A percentile compares a stretch with the other conserved stretches of the same genome.
Conservation (phyloP, 2,329 filamentous ascomycete species). For the Aspergillus melleus region DNA sequence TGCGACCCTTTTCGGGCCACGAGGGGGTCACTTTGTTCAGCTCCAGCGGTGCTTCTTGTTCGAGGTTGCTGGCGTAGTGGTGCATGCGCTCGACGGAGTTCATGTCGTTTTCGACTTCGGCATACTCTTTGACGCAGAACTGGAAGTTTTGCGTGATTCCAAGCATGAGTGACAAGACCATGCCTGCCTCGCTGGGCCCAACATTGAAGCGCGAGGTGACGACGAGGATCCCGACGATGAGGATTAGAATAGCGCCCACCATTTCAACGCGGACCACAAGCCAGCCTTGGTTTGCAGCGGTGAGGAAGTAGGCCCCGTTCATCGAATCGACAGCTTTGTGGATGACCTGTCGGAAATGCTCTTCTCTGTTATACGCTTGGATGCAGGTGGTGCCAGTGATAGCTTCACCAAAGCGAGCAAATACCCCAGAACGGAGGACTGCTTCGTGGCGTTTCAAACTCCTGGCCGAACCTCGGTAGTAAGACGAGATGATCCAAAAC, state of each 20-base stretch:
- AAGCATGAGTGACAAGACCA: conserved; percentile 91
- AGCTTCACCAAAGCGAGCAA: conserved; percentile 88
- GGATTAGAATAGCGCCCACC: conserved; percentile 81
- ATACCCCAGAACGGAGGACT: conserved; percentile 81
- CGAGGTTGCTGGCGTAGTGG: conserved; percentile 83
- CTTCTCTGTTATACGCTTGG: conserved; percentile 80
- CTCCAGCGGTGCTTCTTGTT: conserved; percentile 84
- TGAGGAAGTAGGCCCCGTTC: conserved; percentile 92
- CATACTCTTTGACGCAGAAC: conserved; percentile 89
- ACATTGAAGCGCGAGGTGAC: conserved; percentile 88
- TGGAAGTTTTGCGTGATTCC: conserved; percentile 94
- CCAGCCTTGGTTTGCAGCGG: conserved; percentile 95
- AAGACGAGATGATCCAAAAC: conserved; percentile 79
- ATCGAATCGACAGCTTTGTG: conserved; percentile 79
- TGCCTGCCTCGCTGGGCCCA: conserved; percentile 76
- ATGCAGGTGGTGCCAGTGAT: conserved; percentile 76
- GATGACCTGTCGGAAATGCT: conserved; percentile 71
- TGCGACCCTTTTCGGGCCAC: conserved; percentile 88
- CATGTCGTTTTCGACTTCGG: conserved; percentile 97
- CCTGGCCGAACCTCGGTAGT: conserved; percentile 86
- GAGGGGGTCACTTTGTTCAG: conserved; percentile 66
- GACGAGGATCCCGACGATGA: conserved; percentile 84
- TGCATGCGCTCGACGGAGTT: conserved; percentile 90
- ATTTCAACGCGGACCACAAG: conserved; percentile 79
- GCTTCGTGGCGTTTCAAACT: conserved; percentile 95